Conservation (phyloP, 495 filamentous ascomycete genomes). For the Niebla homalea region DNA sequence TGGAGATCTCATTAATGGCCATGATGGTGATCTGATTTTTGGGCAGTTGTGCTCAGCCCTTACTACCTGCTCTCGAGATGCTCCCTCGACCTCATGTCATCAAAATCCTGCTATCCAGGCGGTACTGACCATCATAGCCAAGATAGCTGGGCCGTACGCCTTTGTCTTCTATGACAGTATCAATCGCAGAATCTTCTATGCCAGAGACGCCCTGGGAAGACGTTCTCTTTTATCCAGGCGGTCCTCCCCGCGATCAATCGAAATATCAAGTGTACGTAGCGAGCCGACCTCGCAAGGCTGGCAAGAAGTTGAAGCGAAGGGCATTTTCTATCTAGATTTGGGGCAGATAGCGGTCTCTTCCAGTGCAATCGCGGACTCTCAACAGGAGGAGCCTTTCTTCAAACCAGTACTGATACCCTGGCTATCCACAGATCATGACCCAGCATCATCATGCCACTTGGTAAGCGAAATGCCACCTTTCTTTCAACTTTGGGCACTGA, state of each 20-base stretch:
- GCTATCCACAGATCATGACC: background rate
- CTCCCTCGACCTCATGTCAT: conserved; percentile 7
- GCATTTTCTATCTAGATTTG: conserved; percentile 55
- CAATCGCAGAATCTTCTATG: conserved; percentile 53
- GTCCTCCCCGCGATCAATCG: conserved; percentile 36
- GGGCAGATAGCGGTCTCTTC: background rate
- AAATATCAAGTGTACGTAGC: conserved; percentile 65
- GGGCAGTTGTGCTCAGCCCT: conserved; percentile 31
- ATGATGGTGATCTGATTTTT: conserved; percentile 67
- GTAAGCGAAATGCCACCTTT: conserved; percentile 6
- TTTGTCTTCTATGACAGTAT: conserved; percentile 73
- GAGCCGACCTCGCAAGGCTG: conserved; percentile 38
- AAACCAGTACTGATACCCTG: background rate
- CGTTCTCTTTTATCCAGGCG: conserved; percentile 56
- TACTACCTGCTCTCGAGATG: background rate
- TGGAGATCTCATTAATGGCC: conserved; percentile 40
- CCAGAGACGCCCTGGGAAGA: conserved; percentile 73
- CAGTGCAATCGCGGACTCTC: background rate
- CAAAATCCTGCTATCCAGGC: conserved; percentile 14
- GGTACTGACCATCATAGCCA: conserved; percentile 41
- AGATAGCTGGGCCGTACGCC: conserved; percentile 74
- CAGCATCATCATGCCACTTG: background rate
- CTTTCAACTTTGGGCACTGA: conserved; percentile 7
- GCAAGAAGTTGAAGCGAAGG: conserved; percentile 71
- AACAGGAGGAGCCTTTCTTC: background rate